Percentiles rank a stretch among this genome's conserved stretches.
These are phyloP conservation scores for Parietichytrium sp. DNA, from an alignment of 108 stramenopile genomes.

Conservation along the genomic window DNA sequence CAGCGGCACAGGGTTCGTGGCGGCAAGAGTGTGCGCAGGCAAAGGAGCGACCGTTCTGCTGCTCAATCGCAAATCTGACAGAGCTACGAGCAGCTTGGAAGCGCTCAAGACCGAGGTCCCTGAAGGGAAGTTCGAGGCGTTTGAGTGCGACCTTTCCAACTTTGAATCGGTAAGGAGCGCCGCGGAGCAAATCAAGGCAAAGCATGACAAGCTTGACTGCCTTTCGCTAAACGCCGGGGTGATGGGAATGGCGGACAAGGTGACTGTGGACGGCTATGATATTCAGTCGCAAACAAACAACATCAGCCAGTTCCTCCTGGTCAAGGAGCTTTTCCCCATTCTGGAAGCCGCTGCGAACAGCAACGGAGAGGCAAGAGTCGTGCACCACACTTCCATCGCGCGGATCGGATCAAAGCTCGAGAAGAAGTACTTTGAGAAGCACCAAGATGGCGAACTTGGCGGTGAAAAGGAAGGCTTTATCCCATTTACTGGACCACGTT, in stretches of 20 bases:
- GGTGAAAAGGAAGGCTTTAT: no score
- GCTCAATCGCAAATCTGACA: background rate
- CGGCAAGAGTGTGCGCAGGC: background rate
- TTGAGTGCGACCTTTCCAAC: constrained; percentile 3
- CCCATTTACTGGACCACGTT: no score
- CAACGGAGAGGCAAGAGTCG: constrained; percentile 59
- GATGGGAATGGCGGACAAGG: constrained; percentile 57
- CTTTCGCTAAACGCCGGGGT: constrained; percentile 63
- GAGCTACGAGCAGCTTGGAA: background rate
- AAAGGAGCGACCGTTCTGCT: background rate
- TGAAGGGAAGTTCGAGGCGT: background rate
- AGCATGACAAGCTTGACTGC: background rate
- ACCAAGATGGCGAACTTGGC: no score
- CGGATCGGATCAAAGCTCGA: constrained; percentile 49
- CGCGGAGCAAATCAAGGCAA: background rate
- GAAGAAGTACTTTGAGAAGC: constrained; percentile 59
- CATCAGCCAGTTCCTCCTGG: constrained; percentile 66
- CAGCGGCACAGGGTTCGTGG: background rate
- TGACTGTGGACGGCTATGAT: constrained; percentile 68
- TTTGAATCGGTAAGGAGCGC: background rate
- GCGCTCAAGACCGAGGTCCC: background rate
- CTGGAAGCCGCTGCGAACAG: constrained; percentile 52
- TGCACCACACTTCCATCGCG: constrained; percentile 53
- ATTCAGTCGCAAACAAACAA: constrained; percentile 66
- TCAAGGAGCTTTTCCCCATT: constrained; percentile 57